These are phyloP conservation scores for Lepidium campestre DNA, from an alignment of 441 rosid species.

Conservation along the genomic window DNA sequence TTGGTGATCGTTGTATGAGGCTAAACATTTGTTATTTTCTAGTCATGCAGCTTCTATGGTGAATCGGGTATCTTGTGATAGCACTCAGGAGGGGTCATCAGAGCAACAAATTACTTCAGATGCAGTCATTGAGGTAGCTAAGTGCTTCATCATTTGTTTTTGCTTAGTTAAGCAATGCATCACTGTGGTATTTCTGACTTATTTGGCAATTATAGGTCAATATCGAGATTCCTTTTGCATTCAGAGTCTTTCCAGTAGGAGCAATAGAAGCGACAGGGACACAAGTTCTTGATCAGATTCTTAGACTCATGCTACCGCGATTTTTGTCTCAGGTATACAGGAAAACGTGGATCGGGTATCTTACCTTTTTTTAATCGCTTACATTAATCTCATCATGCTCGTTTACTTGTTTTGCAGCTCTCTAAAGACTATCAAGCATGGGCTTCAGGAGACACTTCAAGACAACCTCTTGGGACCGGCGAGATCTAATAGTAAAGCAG, in stretches of 20 bases:
- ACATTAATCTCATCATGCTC: neutral
- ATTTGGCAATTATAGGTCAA: slow-evolving; percentile 40
- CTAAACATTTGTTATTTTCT: slow-evolving; percentile 23
- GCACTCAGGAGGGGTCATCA: slow-evolving; percentile 31
- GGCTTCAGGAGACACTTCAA: slow-evolving; percentile 85
- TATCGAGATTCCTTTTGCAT: slow-evolving; percentile 79
- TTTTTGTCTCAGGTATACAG: slow-evolving; percentile 80
- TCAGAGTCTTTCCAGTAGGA: slow-evolving; percentile 61
- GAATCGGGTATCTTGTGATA: slow-evolving; percentile 68
- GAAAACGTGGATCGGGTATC: neutral
- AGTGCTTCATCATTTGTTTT: slow-evolving; percentile 1
- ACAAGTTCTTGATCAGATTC: slow-evolving; percentile 76
- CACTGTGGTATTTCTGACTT: neutral
- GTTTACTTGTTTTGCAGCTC: slow-evolving; percentile 44
- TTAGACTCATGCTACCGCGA: slow-evolving; percentile 82
- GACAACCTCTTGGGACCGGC: slow-evolving; percentile 93
- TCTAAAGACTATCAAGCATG: slow-evolving; percentile 86
- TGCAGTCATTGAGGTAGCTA: slow-evolving; percentile 74
- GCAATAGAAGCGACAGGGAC: slow-evolving; percentile 79
- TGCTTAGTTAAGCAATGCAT: neutral
- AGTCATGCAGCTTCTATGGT: slow-evolving; percentile 86
- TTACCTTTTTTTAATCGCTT: neutral
- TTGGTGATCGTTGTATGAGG: neutral
- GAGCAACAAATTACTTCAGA: slow-evolving; percentile 73
- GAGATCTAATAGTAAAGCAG: slow-evolving; percentile 45